These are phyloP conservation scores for Aureobasidium leucospermi DNA, from an alignment of 2,329 filamentous ascomycete species.

Conservation along the genomic window DNA sequence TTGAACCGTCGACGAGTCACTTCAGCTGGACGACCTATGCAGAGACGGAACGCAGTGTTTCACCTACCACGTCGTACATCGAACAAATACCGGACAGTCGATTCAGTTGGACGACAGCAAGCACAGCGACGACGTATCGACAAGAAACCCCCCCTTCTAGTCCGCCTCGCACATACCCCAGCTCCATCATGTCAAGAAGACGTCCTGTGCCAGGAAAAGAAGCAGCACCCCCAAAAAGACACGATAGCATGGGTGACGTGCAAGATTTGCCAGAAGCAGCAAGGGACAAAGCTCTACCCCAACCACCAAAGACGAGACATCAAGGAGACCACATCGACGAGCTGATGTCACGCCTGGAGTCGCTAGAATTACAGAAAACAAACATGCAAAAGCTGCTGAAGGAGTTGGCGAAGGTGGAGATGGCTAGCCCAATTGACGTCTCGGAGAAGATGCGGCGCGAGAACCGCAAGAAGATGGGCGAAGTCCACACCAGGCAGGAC, in stretches of 20 bases:
- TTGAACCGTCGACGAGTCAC: slow-evolving; percentile 19
- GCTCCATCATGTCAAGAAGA: slow-evolving; percentile 11
- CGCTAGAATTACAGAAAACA: slow-evolving; percentile 57
- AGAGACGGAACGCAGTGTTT: slow-evolving; percentile 18
- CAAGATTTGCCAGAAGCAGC: slow-evolving; percentile 25
- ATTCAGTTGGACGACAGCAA: slow-evolving; percentile 37
- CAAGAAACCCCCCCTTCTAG: slow-evolving; percentile 35
- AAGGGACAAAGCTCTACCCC: slow-evolving; percentile 5
- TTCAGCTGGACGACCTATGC: slow-evolving; percentile 30
- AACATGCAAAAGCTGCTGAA: slow-evolving; percentile 67
- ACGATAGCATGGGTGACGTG: slow-evolving; percentile 19
- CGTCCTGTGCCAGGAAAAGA: slow-evolving; percentile 17
- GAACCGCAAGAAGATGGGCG: slow-evolving; percentile 58
- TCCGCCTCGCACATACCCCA: slow-evolving; percentile 30
- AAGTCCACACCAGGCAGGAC: slow-evolving; percentile 58
- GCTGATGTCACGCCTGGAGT: slow-evolving; percentile 58
- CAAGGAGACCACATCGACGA: slow-evolving; percentile 49
- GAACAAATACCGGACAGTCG: slow-evolving; percentile 23
- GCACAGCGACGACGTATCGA: slow-evolving; percentile 33
- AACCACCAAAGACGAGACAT: slow-evolving; percentile 6
- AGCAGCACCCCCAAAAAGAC: slow-evolving; percentile 14
- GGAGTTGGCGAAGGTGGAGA: slow-evolving; percentile 70
- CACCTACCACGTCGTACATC: neutral
- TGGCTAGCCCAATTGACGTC: slow-evolving; percentile 58
- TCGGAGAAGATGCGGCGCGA: slow-evolving; percentile 50